Evolutionary conservation across 2,329 filamentous ascomycete species (phyloP), one percentile per base, ranked within the genome.

Genomic region (Pleomassaria siparia): DNA sequence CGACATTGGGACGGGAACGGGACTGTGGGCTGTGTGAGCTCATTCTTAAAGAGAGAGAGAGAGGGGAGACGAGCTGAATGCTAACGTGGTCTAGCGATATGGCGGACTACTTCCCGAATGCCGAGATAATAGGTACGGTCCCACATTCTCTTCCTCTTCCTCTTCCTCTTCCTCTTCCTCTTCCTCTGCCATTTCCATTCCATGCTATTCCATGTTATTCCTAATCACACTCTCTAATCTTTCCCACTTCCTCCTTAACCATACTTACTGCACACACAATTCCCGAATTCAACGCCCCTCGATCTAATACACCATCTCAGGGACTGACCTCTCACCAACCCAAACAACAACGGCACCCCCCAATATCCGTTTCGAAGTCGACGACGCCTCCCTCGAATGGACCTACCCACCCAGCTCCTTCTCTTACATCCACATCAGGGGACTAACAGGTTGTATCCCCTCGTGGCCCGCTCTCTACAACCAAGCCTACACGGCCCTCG

Each of bases 341-440:
- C 65, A 72, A 50, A 55, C 59, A 20, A 55, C 56, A 12, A 61
- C 53, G 32, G 62, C 70, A 2, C 70, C 73, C 4, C 65, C 71
- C 2, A 76, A 76, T 54, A 64, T 74, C 45, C 62, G 60, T 22
- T 76, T 76, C 58, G 72, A 76, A 54, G 69, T 76, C 53, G 74
- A 76, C 55, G 74, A 76, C 57, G 63, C 67, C 18, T 65, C 59
- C 53, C 58, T 56, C 39, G 60, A 71, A 39, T 76, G 74, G 73
- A 67, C 67, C 7, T 76, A 72, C 52, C 65, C 67, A 1, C 44
- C 58, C 8, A 47, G 63, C 36, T 55, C 62, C 39, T 74, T 74
- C 53, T 70, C 73, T 50, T 65, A 71, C 26, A 64, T 73, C 26
- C 70, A 74, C 50, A 63, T 72, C 9, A 62, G 72, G 15, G 63